These are phyloP conservation scores for Mucor plumbeus DNA, from an alignment of 371 early-diverging fungal genomes.

Conservation along the genomic window DNA sequence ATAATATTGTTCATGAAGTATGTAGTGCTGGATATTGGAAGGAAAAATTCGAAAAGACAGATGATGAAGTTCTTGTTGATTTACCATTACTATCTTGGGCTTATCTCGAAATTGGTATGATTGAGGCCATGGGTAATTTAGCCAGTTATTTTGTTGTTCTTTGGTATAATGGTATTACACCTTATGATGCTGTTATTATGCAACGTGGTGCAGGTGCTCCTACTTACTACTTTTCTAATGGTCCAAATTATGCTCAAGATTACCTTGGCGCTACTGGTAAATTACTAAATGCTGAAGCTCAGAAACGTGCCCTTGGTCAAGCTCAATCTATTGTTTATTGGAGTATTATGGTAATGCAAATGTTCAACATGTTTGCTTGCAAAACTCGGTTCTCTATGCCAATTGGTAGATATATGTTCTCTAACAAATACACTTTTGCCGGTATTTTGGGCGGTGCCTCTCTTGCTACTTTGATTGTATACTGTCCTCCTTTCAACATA, in stretches of 20 bases:
- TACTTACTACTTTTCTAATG: slow-evolving; percentile 51
- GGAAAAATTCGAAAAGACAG: slow-evolving; percentile 65
- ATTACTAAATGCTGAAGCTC: slow-evolving; percentile 49
- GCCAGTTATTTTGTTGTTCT: slow-evolving; percentile 80
- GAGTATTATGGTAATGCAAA: slow-evolving; percentile 82
- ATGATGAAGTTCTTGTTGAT: slow-evolving; percentile 92
- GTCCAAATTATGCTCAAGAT: slow-evolving; percentile 46
- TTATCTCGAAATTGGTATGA: slow-evolving; percentile 86
- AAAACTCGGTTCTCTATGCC: slow-evolving; percentile 75
- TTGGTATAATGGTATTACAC: slow-evolving; percentile 56
- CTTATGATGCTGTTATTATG: slow-evolving; percentile 58
- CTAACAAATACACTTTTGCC: slow-evolving; percentile 73
- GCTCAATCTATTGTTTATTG: slow-evolving; percentile 85
- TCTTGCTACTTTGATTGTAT: slow-evolving; percentile 77
- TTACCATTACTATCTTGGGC: slow-evolving; percentile 80
- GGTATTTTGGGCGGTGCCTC: slow-evolving; percentile 66
- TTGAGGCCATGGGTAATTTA: slow-evolving; percentile 78
- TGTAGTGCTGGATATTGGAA: slow-evolving; percentile 66
- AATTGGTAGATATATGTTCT: slow-evolving; percentile 77
- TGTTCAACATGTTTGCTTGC: slow-evolving; percentile 93
- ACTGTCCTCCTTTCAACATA: slow-evolving; percentile 78
- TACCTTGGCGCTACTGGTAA: slow-evolving; percentile 47
- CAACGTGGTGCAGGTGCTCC: slow-evolving; percentile 48
- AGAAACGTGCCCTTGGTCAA: slow-evolving; percentile 61
- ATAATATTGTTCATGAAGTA: slow-evolving; percentile 43